Conservation (phyloP, 768 basidiomycete genomes). For the Gautieria morchelliformis region DNA sequence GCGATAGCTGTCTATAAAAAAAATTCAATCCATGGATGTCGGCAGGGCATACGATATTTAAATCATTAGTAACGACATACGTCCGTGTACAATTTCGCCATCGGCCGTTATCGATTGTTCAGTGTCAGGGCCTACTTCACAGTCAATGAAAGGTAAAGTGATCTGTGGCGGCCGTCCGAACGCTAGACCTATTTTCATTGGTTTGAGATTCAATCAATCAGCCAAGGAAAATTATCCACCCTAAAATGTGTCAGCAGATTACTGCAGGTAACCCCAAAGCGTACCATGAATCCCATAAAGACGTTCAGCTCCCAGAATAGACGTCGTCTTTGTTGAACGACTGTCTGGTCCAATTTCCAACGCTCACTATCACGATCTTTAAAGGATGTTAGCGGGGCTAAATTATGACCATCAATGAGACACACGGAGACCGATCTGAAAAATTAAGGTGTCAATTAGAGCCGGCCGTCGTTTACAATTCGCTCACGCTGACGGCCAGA, state of each 20-base stretch:
- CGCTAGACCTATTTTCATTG: not conserved
- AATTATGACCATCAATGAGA: not conserved
- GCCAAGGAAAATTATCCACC: too few relatives aligned
- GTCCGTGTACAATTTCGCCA: not conserved
- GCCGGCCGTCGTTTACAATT: not conserved
- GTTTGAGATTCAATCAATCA: not conserved
- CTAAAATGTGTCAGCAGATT: not conserved
- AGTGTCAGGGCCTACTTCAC: conserved; percentile 11
- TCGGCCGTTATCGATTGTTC: not conserved
- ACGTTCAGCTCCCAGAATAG: conserved; percentile 66
- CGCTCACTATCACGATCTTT: conserved; percentile 63
- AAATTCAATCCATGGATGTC: not conserved
- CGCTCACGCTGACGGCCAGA: not conserved
- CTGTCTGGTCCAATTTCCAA: conserved; percentile 54
- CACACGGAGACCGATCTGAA: conserved; percentile 4
- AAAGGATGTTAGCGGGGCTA: not conserved
- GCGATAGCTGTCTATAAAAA: not conserved
- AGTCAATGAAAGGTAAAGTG: conserved; percentile 56
- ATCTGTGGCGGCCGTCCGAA: conserved; percentile 66
- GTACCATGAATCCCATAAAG: conserved; percentile 46
- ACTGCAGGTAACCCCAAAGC: not conserved
- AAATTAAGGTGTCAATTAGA: not conserved
- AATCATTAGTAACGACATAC: not conserved
- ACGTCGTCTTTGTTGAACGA: conserved; percentile 48
- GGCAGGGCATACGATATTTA: not conserved